A percentile compares a stretch with the other conserved stretches of the same genome.
These are phyloP conservation scores for Spatholobus suberectus DNA, from an alignment of 306 rosid species.

Conservation along the genomic window DNA sequence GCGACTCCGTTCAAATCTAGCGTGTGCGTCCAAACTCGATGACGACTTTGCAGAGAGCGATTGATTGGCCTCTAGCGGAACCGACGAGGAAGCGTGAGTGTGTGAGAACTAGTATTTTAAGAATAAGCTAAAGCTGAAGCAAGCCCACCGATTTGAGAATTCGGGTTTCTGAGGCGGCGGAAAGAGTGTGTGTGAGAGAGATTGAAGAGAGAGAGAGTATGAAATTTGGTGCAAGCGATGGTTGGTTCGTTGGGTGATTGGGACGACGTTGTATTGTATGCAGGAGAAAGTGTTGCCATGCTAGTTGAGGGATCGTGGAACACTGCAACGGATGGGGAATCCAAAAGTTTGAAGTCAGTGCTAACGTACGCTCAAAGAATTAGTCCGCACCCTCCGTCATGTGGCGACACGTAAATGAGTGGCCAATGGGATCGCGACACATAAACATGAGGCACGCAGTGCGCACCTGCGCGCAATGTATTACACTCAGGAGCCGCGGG, in stretches of 20 bases:
- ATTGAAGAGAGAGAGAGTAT: background rate
- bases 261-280: slow-evolving; percentile 44
- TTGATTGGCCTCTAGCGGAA: background rate
- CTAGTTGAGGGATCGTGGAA: slow-evolving; percentile 37
- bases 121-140: background rate
- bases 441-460: background rate
- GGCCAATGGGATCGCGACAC: slow-evolving; percentile 31
- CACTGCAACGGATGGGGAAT: slow-evolving; percentile 41
- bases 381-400: background rate
- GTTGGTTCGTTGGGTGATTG: slow-evolving; percentile 30
- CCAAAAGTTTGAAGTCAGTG: background rate
- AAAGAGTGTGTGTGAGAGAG: background rate
- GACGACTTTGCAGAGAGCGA: slow-evolving; percentile 3
- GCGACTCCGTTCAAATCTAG: background rate
- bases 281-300: slow-evolving; percentile 17
- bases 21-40: background rate
- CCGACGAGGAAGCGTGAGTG: background rate
- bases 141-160: background rate
- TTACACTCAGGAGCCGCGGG: background rate
- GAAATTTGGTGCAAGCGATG: background rate
- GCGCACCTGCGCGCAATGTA: background rate
- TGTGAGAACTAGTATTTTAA: background rate
- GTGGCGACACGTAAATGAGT: slow-evolving; percentile 41
- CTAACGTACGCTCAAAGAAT: slow-evolving; percentile 15
- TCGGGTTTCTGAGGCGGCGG: slow-evolving; percentile 41